Base-by-base conservation (phyloP, 140 eudicot species). In the Stevia rebaudiana region DNA sequence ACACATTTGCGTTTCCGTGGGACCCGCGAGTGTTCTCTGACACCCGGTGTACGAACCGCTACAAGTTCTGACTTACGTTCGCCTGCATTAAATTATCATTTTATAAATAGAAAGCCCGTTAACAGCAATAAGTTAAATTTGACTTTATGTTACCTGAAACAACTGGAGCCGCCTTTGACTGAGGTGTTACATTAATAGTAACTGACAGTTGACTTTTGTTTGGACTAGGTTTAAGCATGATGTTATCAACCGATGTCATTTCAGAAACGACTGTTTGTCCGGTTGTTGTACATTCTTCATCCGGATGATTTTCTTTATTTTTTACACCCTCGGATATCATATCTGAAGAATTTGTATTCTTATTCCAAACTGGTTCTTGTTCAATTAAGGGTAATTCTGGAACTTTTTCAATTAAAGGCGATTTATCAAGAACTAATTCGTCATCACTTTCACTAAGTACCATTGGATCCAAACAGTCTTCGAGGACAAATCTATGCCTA, bases 31-130 rank as follows among this genome's bases (percentile, higher is more conserved):
- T 75, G 63, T 69, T 85, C 89, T 69, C 49, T 77, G 30, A 80
- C 44, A 69, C 89, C 94, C 6, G 98, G 96, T 25, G 98, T 91
- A 23, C 50, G 90, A 15, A 85, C 77, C 70, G 65, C 80, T 54
- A 81, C 67, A 40, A 50, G 37, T 42, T 80, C 84, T 3, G 76
- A 73, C 6, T 70, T 60, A 51, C 37, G 31, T 25, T 42, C 69
- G 53, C 78, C 91, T 80, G 87, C 68, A 59, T 72, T 68, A n/a
- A 61, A 69, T n/a, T 55, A 71, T 10, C 30, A 55, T 9, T 46
- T 61, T 21, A 62, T 23, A 47, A 40, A 63, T 22, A 16, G 44
- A 31, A 63, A 63, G 12, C 25, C 24, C 61, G 5, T 30, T 24
- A 73, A 47, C 9, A 16, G 42, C 9, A 22, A 52, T 33, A 25